Percentiles rank a stretch among this genome's conserved stretches.
phyloP scores from a whole-genome alignment of 1,284 basidiomycete genomes.

The Mycena sp. region DNA sequence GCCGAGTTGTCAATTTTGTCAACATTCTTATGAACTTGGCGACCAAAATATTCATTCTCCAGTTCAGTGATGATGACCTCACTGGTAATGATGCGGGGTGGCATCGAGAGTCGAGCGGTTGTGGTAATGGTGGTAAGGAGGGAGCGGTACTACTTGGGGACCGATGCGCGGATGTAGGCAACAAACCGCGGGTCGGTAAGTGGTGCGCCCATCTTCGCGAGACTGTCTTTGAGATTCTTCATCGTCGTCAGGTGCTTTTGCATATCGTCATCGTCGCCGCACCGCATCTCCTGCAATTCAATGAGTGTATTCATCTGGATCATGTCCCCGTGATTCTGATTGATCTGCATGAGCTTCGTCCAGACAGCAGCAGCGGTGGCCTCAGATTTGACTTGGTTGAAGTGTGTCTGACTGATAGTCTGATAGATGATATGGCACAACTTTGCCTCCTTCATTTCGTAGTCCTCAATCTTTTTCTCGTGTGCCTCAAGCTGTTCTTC shows the following conservation, averaged over 20 bases:
- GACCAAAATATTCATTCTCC: neutral
- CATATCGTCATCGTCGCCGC: neutral
- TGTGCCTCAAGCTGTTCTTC: no score
- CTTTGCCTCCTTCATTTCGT: neutral
- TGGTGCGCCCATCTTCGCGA: neutral
- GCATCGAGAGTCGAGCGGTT: neutral
- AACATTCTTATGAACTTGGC: neutral
- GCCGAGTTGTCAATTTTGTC: neutral
- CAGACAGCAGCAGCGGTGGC: neutral
- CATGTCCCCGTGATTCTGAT: neutral
- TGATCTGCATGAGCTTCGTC: neutral
- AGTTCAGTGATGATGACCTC: neutral
- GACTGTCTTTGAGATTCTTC: neutral
- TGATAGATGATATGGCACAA: neutral
- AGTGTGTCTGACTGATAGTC: neutral
- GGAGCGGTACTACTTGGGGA: neutral
- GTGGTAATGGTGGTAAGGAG: neutral
- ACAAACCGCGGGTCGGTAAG: neutral
- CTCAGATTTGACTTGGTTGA: neutral
- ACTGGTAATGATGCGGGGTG: neutral
- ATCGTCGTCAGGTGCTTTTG: neutral
- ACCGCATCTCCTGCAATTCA: neutral
- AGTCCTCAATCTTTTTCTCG: no score
- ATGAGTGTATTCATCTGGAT: no score
- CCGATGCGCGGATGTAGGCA: neutral